Conservation (phyloP, 1,139 yeast genomes). For the Suhomyces guaymorum region DNA sequence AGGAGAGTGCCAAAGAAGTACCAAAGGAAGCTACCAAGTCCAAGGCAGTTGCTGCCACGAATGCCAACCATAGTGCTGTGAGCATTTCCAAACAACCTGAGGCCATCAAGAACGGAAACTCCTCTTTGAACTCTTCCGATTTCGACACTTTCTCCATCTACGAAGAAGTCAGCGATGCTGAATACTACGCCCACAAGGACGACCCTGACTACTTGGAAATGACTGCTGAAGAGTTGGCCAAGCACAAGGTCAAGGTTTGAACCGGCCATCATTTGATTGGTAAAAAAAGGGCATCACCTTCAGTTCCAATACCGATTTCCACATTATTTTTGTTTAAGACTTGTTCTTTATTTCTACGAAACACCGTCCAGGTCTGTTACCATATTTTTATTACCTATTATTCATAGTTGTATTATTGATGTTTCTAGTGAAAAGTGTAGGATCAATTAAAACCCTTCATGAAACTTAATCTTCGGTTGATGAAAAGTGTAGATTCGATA, state of each 20-base stretch:
- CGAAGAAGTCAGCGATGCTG: conserved; percentile 53
- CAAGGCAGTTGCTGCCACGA: conserved; percentile 5
- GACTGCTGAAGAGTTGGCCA: conserved; percentile 35
- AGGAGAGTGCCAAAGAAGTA: neutral
- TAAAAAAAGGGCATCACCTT: no score
- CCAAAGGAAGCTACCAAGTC: conserved; percentile 2
- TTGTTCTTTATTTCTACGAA: conserved; percentile 2
- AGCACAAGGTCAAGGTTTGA: conserved; percentile 4
- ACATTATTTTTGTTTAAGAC: conserved; percentile 1
- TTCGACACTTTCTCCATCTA: conserved; percentile 45
- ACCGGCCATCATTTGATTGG: no score
- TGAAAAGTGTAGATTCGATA: no score
- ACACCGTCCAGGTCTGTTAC: no score
- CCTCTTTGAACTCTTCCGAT: conserved; percentile 15
- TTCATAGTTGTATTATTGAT: conserved; percentile 10
- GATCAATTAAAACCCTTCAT: neutral
- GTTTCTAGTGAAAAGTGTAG: conserved; percentile 1
- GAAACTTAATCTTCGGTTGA: no score
- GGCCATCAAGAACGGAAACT: conserved; percentile 13
- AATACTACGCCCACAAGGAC: conserved; percentile 43
- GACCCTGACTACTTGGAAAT: conserved; percentile 55
- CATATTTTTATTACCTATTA: no score
- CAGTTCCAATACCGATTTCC: no score
- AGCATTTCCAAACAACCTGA: conserved; percentile 14
- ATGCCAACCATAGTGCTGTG: conserved; percentile 9